phyloP scores from a whole-genome alignment of 192 early-diverging fungal species.

The Gamsiella multidivaricata region DNA sequence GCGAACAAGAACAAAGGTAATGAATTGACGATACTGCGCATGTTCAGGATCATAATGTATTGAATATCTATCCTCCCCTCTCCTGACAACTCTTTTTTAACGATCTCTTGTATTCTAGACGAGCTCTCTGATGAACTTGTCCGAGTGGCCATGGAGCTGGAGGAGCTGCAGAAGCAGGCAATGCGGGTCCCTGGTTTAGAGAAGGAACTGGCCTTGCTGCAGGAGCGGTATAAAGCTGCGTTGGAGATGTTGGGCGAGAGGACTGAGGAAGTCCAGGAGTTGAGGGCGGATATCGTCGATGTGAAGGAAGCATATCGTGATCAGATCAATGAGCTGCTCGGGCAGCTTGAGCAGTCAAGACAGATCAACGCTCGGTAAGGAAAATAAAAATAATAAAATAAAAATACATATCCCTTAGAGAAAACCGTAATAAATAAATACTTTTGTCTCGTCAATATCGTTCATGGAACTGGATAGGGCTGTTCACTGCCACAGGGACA shows the following conservation, averaged over 20 bases:
- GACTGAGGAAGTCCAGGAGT: constrained; percentile 86
- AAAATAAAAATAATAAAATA: not conserved
- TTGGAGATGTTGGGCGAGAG: constrained; percentile 91
- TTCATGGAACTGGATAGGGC: no score
- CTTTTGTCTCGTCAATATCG: no score
- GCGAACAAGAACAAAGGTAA: constrained; percentile 68
- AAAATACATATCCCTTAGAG: not conserved
- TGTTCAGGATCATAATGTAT: not conserved
- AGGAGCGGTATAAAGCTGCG: constrained; percentile 74
- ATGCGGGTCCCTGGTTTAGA: constrained; percentile 53
- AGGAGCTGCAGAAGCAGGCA: constrained; percentile 61
- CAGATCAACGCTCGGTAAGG: not conserved
- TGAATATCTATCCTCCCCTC: not conserved
- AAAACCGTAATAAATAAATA: no score
- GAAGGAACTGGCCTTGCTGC: constrained; percentile 66
- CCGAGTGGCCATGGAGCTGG: constrained; percentile 71
- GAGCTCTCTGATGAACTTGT: constrained; percentile 82
- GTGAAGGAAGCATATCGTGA: constrained; percentile 80
- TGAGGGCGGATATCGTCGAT: constrained; percentile 80
- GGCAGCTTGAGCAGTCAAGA: constrained; percentile 53
- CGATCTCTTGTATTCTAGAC: constrained; percentile 56
- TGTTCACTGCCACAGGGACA: no score
- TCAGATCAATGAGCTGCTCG: constrained; percentile 71
- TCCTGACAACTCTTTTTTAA: constrained; percentile 1
- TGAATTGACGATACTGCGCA: not conserved